Conservation (phyloP, 495 filamentous ascomycete species). For the Apodospora peruviana region DNA sequence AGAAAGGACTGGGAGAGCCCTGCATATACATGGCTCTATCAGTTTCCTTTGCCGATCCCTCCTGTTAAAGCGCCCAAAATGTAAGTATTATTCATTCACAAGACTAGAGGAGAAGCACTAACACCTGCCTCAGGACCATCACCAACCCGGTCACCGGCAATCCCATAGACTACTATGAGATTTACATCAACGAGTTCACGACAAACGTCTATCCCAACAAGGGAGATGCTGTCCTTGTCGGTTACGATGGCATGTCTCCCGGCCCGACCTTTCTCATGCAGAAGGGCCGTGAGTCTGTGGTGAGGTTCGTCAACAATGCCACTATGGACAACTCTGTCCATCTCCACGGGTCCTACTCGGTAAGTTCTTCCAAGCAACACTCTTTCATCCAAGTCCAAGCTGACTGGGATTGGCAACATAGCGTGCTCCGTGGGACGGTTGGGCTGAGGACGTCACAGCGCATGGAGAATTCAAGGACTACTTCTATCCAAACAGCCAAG, state of each 20-base stretch:
- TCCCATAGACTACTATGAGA: constrained; percentile 36
- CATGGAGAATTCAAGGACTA: constrained; percentile 54
- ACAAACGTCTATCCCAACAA: constrained; percentile 43
- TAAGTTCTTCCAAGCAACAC: not conserved
- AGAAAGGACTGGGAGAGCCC: constrained; percentile 19
- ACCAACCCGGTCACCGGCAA: constrained; percentile 25
- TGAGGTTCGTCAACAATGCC: constrained; percentile 48
- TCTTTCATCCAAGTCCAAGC: not conserved
- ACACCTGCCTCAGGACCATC: constrained; percentile 13
- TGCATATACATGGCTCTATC: constrained; percentile 39
- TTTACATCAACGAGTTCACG: constrained; percentile 41
- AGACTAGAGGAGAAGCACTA: not conserved
- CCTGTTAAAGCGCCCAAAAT: constrained; percentile 35
- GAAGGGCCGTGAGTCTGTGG: constrained; percentile 41
- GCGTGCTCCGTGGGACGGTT: constrained; percentile 41
- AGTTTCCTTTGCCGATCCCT: constrained; percentile 43
- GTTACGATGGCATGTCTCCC: constrained; percentile 51
- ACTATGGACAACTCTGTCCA: constrained; percentile 37
- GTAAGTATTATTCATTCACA: constrained; percentile 19
- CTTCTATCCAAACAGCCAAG: constrained; percentile 52
- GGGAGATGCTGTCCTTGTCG: constrained; percentile 38
- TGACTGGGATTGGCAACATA: not conserved
- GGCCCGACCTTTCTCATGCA: constrained; percentile 44
- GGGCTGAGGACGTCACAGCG: constrained; percentile 48
- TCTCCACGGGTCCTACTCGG: constrained; percentile 49